phyloP scores from a whole-genome alignment of 2,329 filamentous ascomycete genomes.

The Metarhizium rileyi region DNA sequence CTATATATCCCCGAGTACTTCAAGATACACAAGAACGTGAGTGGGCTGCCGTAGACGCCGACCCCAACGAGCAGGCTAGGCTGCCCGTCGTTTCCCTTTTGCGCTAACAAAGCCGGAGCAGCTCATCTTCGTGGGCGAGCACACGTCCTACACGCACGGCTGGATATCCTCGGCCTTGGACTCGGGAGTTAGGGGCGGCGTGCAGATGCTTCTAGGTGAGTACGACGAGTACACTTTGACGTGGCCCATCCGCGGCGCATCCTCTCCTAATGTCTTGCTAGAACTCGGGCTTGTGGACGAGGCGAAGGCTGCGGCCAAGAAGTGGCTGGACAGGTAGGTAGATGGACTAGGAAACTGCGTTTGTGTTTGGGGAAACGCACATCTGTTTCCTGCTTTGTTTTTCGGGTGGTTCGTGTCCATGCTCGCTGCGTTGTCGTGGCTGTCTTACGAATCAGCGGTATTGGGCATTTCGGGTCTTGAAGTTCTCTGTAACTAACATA shows the following conservation, averaged over 20 bases:
- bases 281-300: background rate
- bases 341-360: background rate
- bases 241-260: background rate
- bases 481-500: too few species aligned
- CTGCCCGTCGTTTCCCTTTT: background rate
- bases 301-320: background rate
- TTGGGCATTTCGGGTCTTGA: too few species aligned
- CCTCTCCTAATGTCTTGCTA: background rate
- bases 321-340: background rate
- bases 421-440: too few species aligned
- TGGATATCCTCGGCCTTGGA: constrained; percentile 62
- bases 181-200: constrained; percentile 54
- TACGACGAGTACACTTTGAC: background rate
- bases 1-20: constrained; percentile 65
- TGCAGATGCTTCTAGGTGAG: constrained; percentile 48
- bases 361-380: too few species aligned
- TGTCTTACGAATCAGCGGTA: too few species aligned
- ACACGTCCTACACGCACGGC: constrained; percentile 62
- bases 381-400: too few species aligned
- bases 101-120: constrained; percentile 13
- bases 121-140: constrained; percentile 61
- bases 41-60: too few species aligned
- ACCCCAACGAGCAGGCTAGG: too few species aligned
- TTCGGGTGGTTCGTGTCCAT: too few species aligned
- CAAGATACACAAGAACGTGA: constrained; percentile 50